A percentile compares a stretch with the other conserved stretches of the same genome.
Conservation (phyloP, 23 red algal species). For the Gracilaria gracilis region DNA sequence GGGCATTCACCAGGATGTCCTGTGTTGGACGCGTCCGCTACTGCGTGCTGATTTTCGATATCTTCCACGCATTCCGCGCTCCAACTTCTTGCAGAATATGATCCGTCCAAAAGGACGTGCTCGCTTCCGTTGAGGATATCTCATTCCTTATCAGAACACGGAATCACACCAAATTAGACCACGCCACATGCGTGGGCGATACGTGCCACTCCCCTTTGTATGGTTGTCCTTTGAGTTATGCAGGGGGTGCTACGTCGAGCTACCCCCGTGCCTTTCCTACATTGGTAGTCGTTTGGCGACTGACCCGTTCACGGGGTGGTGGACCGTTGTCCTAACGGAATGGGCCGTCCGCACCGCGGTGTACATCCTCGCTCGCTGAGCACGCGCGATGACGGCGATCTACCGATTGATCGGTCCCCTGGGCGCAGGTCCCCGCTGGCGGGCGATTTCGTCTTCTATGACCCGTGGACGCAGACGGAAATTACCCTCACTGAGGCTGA, state of each 20-base stretch:
- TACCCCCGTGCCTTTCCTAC: constrained; percentile 17
- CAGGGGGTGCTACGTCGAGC: constrained; percentile 27
- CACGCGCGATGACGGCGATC: not conserved
- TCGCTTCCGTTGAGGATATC: constrained; percentile 17
- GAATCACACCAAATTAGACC: not conserved
- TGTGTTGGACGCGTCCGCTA: constrained; percentile 25
- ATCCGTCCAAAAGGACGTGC: not conserved
- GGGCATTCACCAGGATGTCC: not conserved
- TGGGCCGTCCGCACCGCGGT: not conserved
- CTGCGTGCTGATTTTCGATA: constrained; percentile 24
- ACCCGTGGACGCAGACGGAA: no score
- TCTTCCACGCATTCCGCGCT: not conserved
- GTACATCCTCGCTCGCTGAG: not conserved
- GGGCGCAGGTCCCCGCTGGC: not conserved
- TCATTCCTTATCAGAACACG: constrained; percentile 25
- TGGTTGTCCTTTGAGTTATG: not conserved
- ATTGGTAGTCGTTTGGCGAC: not conserved
- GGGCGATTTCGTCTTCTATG: no score
- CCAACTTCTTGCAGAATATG: not conserved
- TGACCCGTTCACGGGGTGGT: constrained; percentile 8
- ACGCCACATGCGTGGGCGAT: no score
- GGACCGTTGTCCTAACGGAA: not conserved
- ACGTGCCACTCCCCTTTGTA: not conserved
- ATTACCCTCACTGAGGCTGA: no score
- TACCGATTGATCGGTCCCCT: not conserved